A percentile compares a stretch with the other conserved stretches of the same genome.
Conservation (phyloP, 768 basidiomycete species). For the Daedalea quercina region DNA sequence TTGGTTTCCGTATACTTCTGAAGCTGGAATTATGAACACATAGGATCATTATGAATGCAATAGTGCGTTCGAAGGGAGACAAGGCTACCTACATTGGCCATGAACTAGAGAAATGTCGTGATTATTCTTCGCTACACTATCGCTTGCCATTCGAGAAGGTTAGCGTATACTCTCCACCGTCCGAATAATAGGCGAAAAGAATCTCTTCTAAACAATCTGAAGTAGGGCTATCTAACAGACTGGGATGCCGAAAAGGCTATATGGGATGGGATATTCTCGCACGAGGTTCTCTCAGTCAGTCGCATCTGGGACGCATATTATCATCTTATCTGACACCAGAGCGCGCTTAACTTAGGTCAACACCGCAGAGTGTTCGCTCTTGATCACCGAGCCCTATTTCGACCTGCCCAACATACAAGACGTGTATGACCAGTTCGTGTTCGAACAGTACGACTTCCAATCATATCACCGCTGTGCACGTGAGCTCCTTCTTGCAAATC, state of each 20-base stretch:
- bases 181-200: neutral
- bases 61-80: conserved; percentile 81
- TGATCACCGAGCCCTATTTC: conserved; percentile 93
- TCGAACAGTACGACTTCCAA: conserved; percentile 93
- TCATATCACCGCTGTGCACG: conserved; percentile 78
- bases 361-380: conserved; percentile 62
- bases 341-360: conserved; percentile 46
- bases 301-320: neutral
- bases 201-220: conserved; percentile 17
- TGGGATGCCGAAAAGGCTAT: conserved; percentile 95
- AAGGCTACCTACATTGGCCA: conserved; percentile 80
- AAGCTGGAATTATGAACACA: neutral
- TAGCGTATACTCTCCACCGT: neutral
- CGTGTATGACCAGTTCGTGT: conserved; percentile 90
- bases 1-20: neutral
- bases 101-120: conserved; percentile 69
- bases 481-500: conserved; percentile 35
- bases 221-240: conserved; percentile 83
- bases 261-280: conserved; percentile 87
- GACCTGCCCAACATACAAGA: conserved; percentile 90
- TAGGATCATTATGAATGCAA: conserved; percentile 75
- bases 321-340: neutral
- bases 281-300: conserved; percentile 28
- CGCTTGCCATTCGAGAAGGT: conserved; percentile 85
- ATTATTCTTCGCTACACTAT: conserved; percentile 77